Evolutionary conservation across 208 protist species (phyloP).

Genomic region (Strigomonas galati): DNA sequence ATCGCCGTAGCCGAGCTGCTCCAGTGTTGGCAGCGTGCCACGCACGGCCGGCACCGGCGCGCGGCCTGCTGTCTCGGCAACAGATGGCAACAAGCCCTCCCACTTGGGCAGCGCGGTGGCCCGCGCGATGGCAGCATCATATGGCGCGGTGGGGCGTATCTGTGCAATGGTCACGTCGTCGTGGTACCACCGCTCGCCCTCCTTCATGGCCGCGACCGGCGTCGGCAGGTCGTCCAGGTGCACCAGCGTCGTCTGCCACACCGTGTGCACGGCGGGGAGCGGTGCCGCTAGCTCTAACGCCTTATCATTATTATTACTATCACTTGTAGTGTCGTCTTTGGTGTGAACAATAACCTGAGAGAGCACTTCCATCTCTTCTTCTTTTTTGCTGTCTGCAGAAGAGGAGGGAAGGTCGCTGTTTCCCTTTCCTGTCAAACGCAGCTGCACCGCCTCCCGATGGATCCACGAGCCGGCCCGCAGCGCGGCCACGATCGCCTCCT

Average conservation of each 20-base stretch:
- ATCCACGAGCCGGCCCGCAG: slow-evolving; percentile 45
- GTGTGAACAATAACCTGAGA: slow-evolving; percentile 30
- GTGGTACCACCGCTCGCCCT: slow-evolving; percentile 87
- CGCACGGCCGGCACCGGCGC: slow-evolving; percentile 36
- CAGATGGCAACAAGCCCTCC: slow-evolving; percentile 29
- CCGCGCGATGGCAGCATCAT: slow-evolving; percentile 43
- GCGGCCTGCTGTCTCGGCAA: slow-evolving; percentile 29
- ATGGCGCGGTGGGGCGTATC: slow-evolving; percentile 76
- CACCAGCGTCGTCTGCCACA: slow-evolving; percentile 88
- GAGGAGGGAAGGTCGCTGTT: no score
- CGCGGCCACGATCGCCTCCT: slow-evolving; percentile 41
- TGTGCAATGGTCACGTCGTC: slow-evolving; percentile 75
- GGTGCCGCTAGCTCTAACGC: background rate
- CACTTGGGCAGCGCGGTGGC: slow-evolving; percentile 27
- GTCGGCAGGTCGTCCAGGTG: slow-evolving; percentile 86
- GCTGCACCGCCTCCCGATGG: slow-evolving; percentile 26
- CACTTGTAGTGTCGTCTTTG: background rate
- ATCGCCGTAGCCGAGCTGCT: slow-evolving; percentile 67
- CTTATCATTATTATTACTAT: background rate
- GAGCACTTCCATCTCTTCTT: slow-evolving; percentile 19
- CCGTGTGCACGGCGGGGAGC: slow-evolving; percentile 45
- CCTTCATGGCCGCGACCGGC: slow-evolving; percentile 70
- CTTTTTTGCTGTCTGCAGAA: slow-evolving; percentile 1
- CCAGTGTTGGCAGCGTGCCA: slow-evolving; percentile 59
- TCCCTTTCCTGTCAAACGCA: slow-evolving; percentile 3